Base-by-base conservation (phyloP, 148 eudicot species). In the Cornus kousa region DNA sequence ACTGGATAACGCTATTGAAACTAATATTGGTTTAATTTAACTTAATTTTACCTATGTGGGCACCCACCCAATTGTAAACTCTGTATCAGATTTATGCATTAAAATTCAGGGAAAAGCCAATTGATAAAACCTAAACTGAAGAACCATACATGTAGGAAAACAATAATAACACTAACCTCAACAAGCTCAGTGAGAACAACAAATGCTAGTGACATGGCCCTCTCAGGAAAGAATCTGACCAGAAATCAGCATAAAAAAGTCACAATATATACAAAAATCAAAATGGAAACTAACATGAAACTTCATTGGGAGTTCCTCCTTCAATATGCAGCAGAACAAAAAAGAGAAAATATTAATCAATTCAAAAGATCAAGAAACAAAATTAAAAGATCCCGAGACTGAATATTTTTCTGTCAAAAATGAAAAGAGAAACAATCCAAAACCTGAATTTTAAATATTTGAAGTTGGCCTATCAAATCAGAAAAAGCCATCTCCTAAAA, bases 151-250 rank as follows among this genome's bases (percentile, higher is more conserved):
- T 40, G 39, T 13, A 39, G 11, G 59, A 35, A 67, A 76, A 67
- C 24, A 48, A 74, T 24, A 11, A 19, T 33, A 53, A 7, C 23
- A 39, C 91, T 76, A n/a, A 91, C 94, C 95, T 89, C 80, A 66
- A 89, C 80, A 82, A 91, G 87, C 85, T 87, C 91, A 80, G 73
- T 80, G 75, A 91, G 87, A 74, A 91, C 81, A 57, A 85, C 79
- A 82, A 85, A 89, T 64, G 92, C 92, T 71, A 89, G 68, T 68
- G 91, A 85, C 9, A 90, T 85, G 55, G 95, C 95, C 79, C 77
- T 91, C 74, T 87, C 90, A n/a, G 92, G 90, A 66, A 86, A 79
- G 75, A 86, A 85, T 67, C 94, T 91, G 91, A 84, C 80, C n/a
- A 37, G 9, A 75, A 48, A 78, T 39, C 22, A 68, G 39, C 24